Conservation (phyloP, 2,329 filamentous ascomycete genomes). For the Teratosphaeria gauchensis region DNA sequence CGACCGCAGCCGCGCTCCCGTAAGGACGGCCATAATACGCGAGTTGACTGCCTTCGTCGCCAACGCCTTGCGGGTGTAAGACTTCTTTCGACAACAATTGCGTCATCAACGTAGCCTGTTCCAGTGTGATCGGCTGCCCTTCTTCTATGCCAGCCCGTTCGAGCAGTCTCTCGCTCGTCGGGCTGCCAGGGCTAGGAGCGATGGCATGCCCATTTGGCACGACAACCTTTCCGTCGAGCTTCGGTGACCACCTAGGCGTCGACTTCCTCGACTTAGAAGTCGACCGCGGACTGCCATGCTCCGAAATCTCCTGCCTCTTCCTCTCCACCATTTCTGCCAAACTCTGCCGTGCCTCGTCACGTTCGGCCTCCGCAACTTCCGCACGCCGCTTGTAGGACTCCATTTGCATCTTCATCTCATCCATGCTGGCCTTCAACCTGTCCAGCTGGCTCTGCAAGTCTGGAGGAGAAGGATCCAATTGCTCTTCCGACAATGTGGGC, state of each 20-base stretch:
- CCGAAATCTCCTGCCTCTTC: constrained; percentile 61
- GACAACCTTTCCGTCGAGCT: constrained; percentile 7
- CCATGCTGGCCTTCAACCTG: constrained; percentile 68
- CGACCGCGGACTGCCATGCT: constrained; percentile 5
- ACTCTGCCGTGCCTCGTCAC: constrained; percentile 60
- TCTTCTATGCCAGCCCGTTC: constrained; percentile 23
- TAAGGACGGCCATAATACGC: constrained; percentile 21
- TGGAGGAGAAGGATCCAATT: constrained; percentile 15
- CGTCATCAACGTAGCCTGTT: constrained; percentile 23
- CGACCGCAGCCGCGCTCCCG: constrained; percentile 20
- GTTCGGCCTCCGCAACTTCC: constrained; percentile 67
- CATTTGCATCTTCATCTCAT: constrained; percentile 68
- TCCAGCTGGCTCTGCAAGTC: constrained; percentile 65
- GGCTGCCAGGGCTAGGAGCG: constrained; percentile 10
- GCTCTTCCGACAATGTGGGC: constrained; percentile 11
- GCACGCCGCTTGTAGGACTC: constrained; percentile 68
- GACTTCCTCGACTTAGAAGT: constrained; percentile 8
- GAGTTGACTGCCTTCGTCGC: constrained; percentile 8
- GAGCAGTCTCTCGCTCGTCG: constrained; percentile 19
- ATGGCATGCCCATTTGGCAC: constrained; percentile 19
- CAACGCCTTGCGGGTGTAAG: constrained; percentile 5
- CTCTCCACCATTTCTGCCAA: constrained; percentile 81
- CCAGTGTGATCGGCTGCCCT: constrained; percentile 24
- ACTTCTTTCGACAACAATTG: constrained; percentile 22
- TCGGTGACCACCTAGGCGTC: constrained; percentile 4